phyloP scores from a whole-genome alignment of 345 rosid species.

The Trapa bicornis region DNA sequence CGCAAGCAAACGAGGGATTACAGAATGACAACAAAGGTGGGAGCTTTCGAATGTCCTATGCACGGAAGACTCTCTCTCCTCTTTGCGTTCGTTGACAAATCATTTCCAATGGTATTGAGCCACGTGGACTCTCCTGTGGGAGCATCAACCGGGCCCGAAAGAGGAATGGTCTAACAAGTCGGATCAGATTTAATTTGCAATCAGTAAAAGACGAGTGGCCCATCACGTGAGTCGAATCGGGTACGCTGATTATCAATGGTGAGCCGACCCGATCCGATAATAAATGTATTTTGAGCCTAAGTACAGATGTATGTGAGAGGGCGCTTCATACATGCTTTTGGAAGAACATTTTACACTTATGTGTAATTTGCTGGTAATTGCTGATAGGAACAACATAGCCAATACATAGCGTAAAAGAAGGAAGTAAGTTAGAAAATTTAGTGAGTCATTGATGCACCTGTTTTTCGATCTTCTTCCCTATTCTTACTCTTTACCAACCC shows the following conservation, averaged over 20 bases:
- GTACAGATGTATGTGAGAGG: too few species aligned
- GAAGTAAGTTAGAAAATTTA: neutral
- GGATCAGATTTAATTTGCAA: too few species aligned
- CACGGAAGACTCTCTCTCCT: neutral
- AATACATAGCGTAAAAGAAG: neutral
- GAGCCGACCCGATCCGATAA: too few species aligned
- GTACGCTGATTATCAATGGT: too few species aligned
- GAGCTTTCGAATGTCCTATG: neutral
- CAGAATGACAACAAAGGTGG: neutral
- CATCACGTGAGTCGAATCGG: too few species aligned
- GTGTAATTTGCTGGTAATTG: too few species aligned
- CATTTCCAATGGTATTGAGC: neutral
- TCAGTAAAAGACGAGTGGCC: too few species aligned
- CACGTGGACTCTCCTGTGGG: neutral
- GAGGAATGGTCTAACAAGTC: neutral
- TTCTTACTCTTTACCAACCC: neutral
- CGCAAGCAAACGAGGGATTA: neutral
- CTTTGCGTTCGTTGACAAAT: neutral
- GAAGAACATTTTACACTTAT: too few species aligned
- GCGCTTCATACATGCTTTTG: too few species aligned
- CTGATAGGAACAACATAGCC: too few species aligned
- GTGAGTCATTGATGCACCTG: neutral
- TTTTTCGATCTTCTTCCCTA: neutral
- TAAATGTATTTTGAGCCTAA: too few species aligned
- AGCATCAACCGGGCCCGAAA: too few species aligned